phyloP scores from a whole-genome alignment of 2,329 filamentous ascomycete species.

The Anisogramma anomala region DNA sequence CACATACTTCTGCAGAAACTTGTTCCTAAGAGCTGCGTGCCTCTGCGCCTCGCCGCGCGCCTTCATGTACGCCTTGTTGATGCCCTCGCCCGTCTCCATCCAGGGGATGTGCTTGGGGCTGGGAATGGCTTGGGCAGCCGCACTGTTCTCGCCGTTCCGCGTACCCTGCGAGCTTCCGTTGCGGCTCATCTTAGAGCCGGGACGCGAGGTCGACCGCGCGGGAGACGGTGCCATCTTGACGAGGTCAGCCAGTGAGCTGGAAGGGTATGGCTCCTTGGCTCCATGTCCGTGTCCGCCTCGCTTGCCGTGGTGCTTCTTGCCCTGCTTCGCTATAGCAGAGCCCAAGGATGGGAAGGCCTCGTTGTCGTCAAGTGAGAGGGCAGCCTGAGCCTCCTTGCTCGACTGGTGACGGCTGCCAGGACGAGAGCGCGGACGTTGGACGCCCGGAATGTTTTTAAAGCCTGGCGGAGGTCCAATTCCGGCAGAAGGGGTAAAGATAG shows the following conservation, averaged over 20 bases:
- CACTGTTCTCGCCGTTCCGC: slow-evolving; percentile 64
- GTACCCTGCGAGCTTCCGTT: slow-evolving; percentile 55
- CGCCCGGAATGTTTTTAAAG: slow-evolving; percentile 49
- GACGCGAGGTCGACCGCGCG: slow-evolving; percentile 47
- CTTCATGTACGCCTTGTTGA: slow-evolving; percentile 91
- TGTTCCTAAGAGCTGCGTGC: slow-evolving; percentile 90
- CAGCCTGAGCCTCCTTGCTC: slow-evolving; percentile 48
- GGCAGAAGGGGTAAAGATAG: slow-evolving; percentile 39
- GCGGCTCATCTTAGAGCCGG: slow-evolving; percentile 45
- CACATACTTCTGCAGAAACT: slow-evolving; percentile 81
- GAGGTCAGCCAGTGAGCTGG: slow-evolving; percentile 81
- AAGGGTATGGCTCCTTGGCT: slow-evolving; percentile 54
- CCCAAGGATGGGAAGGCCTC: slow-evolving; percentile 90
- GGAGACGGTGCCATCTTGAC: slow-evolving; percentile 91
- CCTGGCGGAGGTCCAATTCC: slow-evolving; percentile 57
- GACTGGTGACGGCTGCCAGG: slow-evolving; percentile 72
- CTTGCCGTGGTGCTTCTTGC: slow-evolving; percentile 90
- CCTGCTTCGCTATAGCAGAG: slow-evolving; percentile 60
- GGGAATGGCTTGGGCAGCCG: slow-evolving; percentile 71
- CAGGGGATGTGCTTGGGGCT: slow-evolving; percentile 88
- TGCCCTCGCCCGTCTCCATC: slow-evolving; percentile 83
- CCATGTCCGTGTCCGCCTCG: slow-evolving; percentile 67
- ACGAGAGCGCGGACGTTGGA: slow-evolving; percentile 66
- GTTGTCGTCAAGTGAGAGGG: slow-evolving; percentile 78
- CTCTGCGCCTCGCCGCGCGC: slow-evolving; percentile 93